Conservation (phyloP, 768 basidiomycete genomes). For the Lentinula sp. region DNA sequence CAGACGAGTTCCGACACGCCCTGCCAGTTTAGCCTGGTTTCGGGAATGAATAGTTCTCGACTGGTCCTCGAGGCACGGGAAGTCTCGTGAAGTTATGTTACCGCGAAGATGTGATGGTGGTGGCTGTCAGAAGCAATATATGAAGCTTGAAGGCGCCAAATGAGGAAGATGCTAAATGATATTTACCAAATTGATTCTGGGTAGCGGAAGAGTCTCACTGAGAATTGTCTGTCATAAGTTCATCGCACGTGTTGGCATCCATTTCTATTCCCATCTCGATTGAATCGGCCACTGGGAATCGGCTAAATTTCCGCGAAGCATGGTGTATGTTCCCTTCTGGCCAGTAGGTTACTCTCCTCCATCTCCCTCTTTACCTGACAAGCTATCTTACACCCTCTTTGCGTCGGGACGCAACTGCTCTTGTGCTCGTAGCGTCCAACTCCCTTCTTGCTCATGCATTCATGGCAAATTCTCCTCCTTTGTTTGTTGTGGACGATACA, state of each 20-base stretch:
- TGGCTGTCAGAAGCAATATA: background rate
- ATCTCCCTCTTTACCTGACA: background rate
- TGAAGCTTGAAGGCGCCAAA: background rate
- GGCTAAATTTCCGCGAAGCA: background rate
- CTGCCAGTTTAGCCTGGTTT: too few relatives aligned
- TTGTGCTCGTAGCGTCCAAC: too few relatives aligned
- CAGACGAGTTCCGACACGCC: background rate
- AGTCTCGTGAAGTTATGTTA: background rate
- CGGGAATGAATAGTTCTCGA: background rate
- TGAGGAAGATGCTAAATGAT: background rate
- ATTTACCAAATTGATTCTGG: background rate
- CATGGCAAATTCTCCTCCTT: constrained; percentile 29
- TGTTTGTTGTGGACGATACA: constrained; percentile 55
- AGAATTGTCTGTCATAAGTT: too few relatives aligned
- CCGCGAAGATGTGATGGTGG: constrained; percentile 6
- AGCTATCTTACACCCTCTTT: background rate
- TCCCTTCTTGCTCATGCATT: constrained; percentile 9
- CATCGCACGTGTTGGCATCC: background rate
- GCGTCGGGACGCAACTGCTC: background rate
- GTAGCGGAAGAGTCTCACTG: too few relatives aligned
- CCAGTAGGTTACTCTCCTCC: background rate
- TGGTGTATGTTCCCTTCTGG: background rate
- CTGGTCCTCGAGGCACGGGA: background rate
- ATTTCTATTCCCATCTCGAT: background rate
- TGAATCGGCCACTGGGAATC: background rate